Evolutionary conservation across 1,284 basidiomycete genomes (phyloP), one percentile per base, ranked within the genome.

Genomic region (Bondarzewia mesenterica): DNA sequence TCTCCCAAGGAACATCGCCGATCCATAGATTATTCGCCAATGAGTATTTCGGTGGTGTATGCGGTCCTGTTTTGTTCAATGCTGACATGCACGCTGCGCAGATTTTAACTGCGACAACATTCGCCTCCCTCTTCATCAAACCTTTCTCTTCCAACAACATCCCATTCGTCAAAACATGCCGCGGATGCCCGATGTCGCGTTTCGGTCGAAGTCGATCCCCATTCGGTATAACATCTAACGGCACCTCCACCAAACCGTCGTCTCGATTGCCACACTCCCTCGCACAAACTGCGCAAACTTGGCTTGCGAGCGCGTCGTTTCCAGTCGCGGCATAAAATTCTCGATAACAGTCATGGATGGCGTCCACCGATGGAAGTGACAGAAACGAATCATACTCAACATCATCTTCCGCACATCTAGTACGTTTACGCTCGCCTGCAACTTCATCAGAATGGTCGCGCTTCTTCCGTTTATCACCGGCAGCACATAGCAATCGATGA

Each of bases 1-100:
- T 43, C 23, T 56, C 53, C 8, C 22, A 37, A n/a, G 63, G 65
- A 2, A 61, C 49, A 4, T 50, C n/a, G 1, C 64, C 63, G 37
- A 66, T 50, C 62, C 62, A 68, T 7, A 46, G 44, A 15, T 38
- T 32, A 16, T 46, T 46, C 1, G 44, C 44, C 5, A 46, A 25
- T 1, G 26, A 29, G 16, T 15, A 44, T 36, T 27, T 18, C 2
- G 27, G 43, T 5, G 43, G 27, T 21, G 3, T 21, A 14, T n/a
- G 29, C 5, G 12, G 4, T 7, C 32, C 20, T 14, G 3, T 12
- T 16, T 8, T n/a, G 8, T 44, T 29, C 3, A 39, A 16, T 12
- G 15, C 16, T 18, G n/a, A 8, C 22, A 32, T 16, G 27, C 27
- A 32, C 21, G 5, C 4, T 6, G 8, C 25, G 35, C 43, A 44